Percentiles rank a stretch among this genome's conserved stretches.
phyloP scores from a whole-genome alignment of 208 protist species.

The Leishmania braziliensis region DNA sequence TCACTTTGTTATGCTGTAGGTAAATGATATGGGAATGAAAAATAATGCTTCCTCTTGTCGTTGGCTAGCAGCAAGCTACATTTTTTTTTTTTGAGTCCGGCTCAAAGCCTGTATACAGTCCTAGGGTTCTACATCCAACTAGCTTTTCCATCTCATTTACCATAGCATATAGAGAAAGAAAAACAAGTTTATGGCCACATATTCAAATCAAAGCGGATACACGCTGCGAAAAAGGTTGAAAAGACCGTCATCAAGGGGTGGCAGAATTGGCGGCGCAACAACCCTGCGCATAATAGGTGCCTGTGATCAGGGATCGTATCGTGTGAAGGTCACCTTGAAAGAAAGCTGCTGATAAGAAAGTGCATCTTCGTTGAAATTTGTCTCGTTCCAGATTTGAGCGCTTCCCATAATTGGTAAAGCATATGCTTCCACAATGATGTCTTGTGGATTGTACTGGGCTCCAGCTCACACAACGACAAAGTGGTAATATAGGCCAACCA shows the following conservation, averaged over 20 bases:
- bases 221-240: conserved; percentile 78
- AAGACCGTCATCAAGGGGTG: conserved; percentile 56
- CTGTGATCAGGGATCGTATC: conserved; percentile 50
- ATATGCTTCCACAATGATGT: conserved; percentile 77
- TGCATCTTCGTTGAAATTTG: conserved; percentile 40
- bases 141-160: neutral
- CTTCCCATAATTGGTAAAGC: conserved; percentile 49
- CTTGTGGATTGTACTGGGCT: conserved; percentile 73
- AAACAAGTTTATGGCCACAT: neutral
- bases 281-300: conserved; percentile 48
- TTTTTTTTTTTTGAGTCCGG: neutral
- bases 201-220: conserved; percentile 26
- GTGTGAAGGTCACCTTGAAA: conserved; percentile 58
- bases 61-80: neutral
- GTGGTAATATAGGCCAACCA: conserved; percentile 64
- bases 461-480: conserved; percentile 75
- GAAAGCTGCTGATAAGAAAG: conserved; percentile 39
- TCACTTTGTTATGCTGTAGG: neutral
- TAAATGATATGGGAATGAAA: neutral
- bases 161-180: neutral
- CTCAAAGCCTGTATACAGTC: neutral
- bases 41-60: too few relatives aligned
- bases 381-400: conserved; percentile 59
- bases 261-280: conserved; percentile 66
- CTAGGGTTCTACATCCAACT: neutral